A percentile compares a stretch with the other conserved stretches of the same genome.
These are phyloP conservation scores for Zygotorulaspora danielsina DNA, from an alignment of 805 yeast species.

Conservation along the genomic window DNA sequence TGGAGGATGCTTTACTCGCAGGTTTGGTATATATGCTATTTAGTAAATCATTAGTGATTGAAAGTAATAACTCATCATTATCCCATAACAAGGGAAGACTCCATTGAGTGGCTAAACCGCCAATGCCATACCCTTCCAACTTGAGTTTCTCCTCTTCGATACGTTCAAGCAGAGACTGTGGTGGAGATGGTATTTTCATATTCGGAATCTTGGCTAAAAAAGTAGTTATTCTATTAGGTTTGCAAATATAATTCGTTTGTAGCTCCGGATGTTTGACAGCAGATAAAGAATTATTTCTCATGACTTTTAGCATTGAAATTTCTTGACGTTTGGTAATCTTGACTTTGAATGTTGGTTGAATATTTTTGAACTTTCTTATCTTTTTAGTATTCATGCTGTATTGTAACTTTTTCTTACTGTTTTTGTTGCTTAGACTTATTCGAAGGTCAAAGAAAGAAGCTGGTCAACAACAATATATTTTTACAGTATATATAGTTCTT, in stretches of 20 bases:
- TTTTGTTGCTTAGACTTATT: no score
- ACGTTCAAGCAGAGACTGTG: constrained; percentile 7
- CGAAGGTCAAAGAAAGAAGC: no score
- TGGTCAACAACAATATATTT: background rate
- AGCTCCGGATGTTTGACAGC: background rate
- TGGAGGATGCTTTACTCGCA: constrained; percentile 6
- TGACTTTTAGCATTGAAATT: background rate
- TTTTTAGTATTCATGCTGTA: constrained; percentile 3
- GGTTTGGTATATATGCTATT: constrained; percentile 8
- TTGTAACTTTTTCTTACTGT: no score
- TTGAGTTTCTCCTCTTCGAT: constrained; percentile 14
- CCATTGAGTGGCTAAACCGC: constrained; percentile 6
- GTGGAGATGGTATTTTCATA: constrained; percentile 17
- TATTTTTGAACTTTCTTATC: constrained; percentile 7
- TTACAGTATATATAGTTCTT: background rate
- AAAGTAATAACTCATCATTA: constrained; percentile 6
- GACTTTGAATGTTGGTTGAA: constrained; percentile 16
- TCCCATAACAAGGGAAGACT: constrained; percentile 10
- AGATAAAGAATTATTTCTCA: background rate
- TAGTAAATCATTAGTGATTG: constrained; percentile 8
- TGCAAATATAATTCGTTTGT: background rate
- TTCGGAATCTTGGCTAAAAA: background rate
- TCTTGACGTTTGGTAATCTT: constrained; percentile 6
- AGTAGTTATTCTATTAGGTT: background rate
- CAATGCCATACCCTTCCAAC: background rate